Evolutionary conservation across 192 early-diverging fungal species (phyloP), one percentile per base, ranked within the genome.

Genomic region (Podila verticillata): DNA sequence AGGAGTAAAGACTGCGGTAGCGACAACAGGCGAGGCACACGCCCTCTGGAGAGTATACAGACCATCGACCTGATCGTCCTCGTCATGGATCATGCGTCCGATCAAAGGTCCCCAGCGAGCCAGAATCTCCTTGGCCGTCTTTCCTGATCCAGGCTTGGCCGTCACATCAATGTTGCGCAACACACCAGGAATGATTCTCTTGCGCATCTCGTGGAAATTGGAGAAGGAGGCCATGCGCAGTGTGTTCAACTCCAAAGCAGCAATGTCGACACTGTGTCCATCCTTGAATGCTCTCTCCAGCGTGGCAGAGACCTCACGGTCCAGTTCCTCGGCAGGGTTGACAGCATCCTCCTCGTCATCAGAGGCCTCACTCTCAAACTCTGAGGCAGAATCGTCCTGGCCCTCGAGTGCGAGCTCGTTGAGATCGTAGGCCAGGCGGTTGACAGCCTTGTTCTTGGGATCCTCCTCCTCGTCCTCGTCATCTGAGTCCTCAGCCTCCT

Each of bases 181-280:
- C 28, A 97, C 82, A 31, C 86, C 83, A 24, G 94, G 93, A 19
- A 95, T 84, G n/a, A 95, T 86, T 13, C 92, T 84, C 48, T 84
- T 84, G 9, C 95, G 89, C 72, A 97, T 86, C 79, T 96, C 93
- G 35, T 91, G 84, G 70, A 93, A 95, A 13, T 89, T 89, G 20
- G 92, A 91, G 82, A 97, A 93, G 63, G 90, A 90, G 24, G 95
- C 91, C 90, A 98, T 92, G 51, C 95, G 93, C 58, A 96, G 83
- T 6, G 92, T 92, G 63, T 94, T 96, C 19, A 98, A 84, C 85
- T 99, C 97, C 13, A 97, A 81, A 8, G 87, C 87, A 12, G 95
- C 89, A 65, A 90, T 91, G 28, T 94, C 92, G 17, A 93, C 85
- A 7, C 83, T 71, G 74, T 96, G 94, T 54, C 88, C 83, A 60